Base-by-base conservation (phyloP, 2,329 filamentous ascomycete species). In the Pseudogymnoascus sp. region DNA sequence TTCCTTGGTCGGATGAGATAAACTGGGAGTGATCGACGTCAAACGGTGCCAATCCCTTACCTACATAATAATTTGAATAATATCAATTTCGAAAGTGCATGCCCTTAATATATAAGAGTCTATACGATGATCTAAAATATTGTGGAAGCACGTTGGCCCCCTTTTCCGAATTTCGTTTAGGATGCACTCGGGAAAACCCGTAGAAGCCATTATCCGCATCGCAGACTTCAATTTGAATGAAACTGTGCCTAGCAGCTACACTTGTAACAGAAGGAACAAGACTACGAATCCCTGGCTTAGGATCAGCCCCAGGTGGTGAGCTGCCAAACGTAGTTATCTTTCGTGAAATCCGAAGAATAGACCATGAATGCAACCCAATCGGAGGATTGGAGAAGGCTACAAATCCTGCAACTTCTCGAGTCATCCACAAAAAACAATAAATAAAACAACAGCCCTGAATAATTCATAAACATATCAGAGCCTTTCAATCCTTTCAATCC, bases 1-100 rank as follows among this genome's bases (percentile, higher is more conserved):
- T 90, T 69, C 87, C 87, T 0, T 88, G 83, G 82, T 77, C 81
- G 31, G 80, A 86, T 64, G 82, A 86, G 65, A 73, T 83, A 11
- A 35, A 31, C 29, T 56, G 50, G 50, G 26, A 33, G 10, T 56
- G 50, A 56, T 26, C n/a, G 14, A 47, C 3, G 42, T 11, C 21
- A 24, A 24, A 47, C 6, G 42, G 42, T 13, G 42, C 3, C 21
- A 8, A 7, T 26, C 21, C 2, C 21, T 26, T 4, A 26, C 21
- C 13, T 26, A 26, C 6, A 6, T 14, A 11, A 31, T 6, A 21
- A 33, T 56, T 19, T 4, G 5, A 56, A 29, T 2, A 53, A 16
- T 16, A 10, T 29, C 7, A 16, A 16, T 29, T 16, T 6, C 24
- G 7, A 50, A 24, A 47, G 6, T 47, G 13, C 6, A 11, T 47